phyloP scores from a whole-genome alignment of 495 filamentous ascomycete genomes.

The Penicillium psychrofluorescens region DNA sequence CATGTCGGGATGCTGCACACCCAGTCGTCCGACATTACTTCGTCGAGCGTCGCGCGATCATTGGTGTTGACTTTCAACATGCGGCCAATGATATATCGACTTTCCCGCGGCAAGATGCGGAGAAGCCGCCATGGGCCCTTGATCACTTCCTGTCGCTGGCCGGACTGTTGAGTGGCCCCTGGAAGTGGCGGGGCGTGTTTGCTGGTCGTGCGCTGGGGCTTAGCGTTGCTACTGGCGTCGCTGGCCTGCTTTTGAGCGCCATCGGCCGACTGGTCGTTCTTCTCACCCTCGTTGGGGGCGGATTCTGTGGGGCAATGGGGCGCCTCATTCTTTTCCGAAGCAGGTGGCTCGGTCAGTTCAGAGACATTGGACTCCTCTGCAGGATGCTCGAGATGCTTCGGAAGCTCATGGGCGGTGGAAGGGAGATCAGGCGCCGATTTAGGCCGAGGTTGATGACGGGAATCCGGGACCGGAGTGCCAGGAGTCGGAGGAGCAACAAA shows the following conservation, averaged over 20 bases:
- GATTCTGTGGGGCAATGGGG: conserved; percentile 2
- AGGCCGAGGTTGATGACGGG: conserved; percentile 25
- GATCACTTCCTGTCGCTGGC: conserved; percentile 63
- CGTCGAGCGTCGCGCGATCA: conserved; percentile 72
- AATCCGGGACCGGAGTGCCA: conserved; percentile 42
- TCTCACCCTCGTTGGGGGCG: conserved; percentile 1
- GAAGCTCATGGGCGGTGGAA: conserved; percentile 18
- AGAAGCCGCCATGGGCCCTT: conserved; percentile 91
- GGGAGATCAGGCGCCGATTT: conserved; percentile 33
- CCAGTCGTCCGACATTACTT: conserved; percentile 89
- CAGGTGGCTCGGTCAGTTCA: conserved; percentile 4
- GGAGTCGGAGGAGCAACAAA: conserved; percentile 71
- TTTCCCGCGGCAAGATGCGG: conserved; percentile 86
- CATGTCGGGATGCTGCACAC: conserved; percentile 62
- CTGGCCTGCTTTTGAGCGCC: conserved; percentile 19
- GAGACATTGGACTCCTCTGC: conserved; percentile 7
- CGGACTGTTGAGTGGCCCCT: conserved; percentile 16
- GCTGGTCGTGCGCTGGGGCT: conserved; percentile 35
- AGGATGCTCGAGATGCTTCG: conserved; percentile 10
- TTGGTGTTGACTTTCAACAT: conserved; percentile 91
- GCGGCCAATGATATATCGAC: conserved; percentile 75
- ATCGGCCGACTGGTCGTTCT: conserved; percentile 10
- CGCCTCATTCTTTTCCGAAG: conserved; percentile 9
- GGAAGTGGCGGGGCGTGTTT: conserved; percentile 43
- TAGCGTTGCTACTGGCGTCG: conserved; percentile 13